Evolutionary conservation across 2,329 filamentous ascomycete species (phyloP), one percentile per base, ranked within the genome.

Genomic region (Fusarium musae): DNA sequence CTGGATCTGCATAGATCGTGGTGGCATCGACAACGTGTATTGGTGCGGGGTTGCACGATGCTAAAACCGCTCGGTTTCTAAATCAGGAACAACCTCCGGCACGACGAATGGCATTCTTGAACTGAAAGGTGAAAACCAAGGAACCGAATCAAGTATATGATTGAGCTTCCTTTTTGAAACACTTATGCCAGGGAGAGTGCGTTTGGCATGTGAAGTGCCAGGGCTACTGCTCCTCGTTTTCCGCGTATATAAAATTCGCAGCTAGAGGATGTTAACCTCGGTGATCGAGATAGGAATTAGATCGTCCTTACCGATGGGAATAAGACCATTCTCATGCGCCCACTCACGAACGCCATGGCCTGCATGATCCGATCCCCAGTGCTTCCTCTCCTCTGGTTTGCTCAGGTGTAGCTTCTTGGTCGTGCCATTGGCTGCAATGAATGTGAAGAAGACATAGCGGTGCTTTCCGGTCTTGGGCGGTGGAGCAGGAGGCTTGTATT

Each of bases 161-260:
- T 10, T 42, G 36, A 69, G 36, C 50, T 69, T 69, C 66, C 66
- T 26, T 52, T 69, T 69, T 6, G 19, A 67, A 16, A 9, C 6
- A 28, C 8, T 47, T 13, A 9, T 19, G 16, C 21, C n/a, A 6
- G 11, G 21, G 3, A 15, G 9, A n/a, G 11, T 26, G 17, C n/a
- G 6, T 13, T 6, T 16, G 15, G 13, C 64, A 64, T 52, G 49
- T 50, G 49, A 46, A n/a, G 16, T 23, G 11, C 17, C 1, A 3
- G 12, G 12, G 2, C 32, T 66, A 70, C 58, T 77, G 72, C 28
- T 72, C 23, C 6, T 72, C 56, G 21, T 77, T 75, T 23, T 72
- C n/a, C 17, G 75, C 72, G 42, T 77, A 74, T 19, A 77, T 70
- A 1, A 77, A 77, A 52, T 77, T 77, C 10, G 75, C 75, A 59